Evolutionary conservation across 768 basidiomycete genomes (phyloP).

Genomic region (Mycena polygramma): DNA sequence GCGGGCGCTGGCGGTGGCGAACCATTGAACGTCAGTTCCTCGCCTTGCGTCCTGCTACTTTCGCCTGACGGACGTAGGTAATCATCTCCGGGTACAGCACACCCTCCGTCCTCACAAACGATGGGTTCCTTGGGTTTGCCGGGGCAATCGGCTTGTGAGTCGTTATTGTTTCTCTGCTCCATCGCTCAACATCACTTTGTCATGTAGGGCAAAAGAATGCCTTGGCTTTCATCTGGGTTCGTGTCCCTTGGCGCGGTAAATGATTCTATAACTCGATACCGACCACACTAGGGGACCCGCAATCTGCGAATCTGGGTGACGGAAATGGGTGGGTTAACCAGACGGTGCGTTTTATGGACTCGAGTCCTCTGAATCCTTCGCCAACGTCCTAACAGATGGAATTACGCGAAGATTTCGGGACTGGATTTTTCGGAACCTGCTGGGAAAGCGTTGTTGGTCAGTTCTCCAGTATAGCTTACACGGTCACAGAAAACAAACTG

Average conservation of each 20-base stretch:
- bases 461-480: neutral
- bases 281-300: conserved; percentile 13
- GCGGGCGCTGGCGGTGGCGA: conserved; percentile 9
- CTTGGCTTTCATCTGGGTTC: conserved; percentile 17
- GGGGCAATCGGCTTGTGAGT: conserved; percentile 13
- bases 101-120: conserved; percentile 19
- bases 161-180: neutral
- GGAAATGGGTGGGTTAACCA: conserved; percentile 25
- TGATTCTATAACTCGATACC: too few species aligned
- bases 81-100: conserved; percentile 23
- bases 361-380: neutral
- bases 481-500: neutral
- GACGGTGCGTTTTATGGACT: conserved; percentile 2
- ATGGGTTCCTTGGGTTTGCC: conserved; percentile 19
- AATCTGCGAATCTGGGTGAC: conserved; percentile 26
- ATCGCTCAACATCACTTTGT: neutral
- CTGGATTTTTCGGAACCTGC: neutral
- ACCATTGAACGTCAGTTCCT: conserved; percentile 21
- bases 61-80: neutral
- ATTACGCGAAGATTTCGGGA: conserved; percentile 19
- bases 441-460: conserved; percentile 17
- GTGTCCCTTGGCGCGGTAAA: neutral
- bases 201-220: conserved; percentile 13
- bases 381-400: neutral
- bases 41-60: neutral